Conservation (phyloP, 805 yeast genomes). For the Isabelozyma rhagii region DNA sequence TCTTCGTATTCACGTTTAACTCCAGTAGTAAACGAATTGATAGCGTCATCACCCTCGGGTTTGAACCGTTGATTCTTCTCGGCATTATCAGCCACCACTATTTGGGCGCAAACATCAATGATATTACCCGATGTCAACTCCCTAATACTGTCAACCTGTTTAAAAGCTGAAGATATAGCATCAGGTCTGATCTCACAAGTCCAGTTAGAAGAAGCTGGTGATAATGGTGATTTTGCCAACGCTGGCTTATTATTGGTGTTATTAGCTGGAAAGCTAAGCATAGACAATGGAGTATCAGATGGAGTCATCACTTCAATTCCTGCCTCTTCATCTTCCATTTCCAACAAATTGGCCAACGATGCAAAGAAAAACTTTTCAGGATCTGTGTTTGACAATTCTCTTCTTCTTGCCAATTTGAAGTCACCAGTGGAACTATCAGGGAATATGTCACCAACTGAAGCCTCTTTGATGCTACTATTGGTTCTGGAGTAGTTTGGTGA, state of each 20-base stretch:
- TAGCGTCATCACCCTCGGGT: neutral
- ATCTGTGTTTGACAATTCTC: conserved; percentile 44
- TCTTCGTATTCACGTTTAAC: conserved; percentile 21
- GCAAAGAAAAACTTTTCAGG: conserved; percentile 50
- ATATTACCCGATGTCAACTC: conserved; percentile 27
- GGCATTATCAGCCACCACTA: conserved; percentile 6
- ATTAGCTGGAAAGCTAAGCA: neutral
- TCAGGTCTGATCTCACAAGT: conserved; percentile 44
- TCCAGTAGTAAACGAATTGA: conserved; percentile 1
- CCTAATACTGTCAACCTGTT: conserved; percentile 37
- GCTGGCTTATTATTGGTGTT: conserved; percentile 4
- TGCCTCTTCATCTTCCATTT: conserved; percentile 26
- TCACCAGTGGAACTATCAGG: conserved; percentile 29
- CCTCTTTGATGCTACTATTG: conserved; percentile 4
- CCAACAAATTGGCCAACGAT: conserved; percentile 49
- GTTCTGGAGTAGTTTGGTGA: conserved; percentile 26
- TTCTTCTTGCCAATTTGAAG: conserved; percentile 40
- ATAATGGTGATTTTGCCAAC: conserved; percentile 30
- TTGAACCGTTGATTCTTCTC: neutral
- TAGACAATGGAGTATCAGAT: conserved; percentile 7
- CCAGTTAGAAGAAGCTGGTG: conserved; percentile 38
- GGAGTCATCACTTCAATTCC: conserved; percentile 12
- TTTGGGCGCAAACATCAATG: conserved; percentile 18
- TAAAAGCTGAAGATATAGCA: conserved; percentile 44
- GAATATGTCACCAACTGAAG: conserved; percentile 22